phyloP scores from a whole-genome alignment of 2,329 filamentous ascomycete genomes.

The Leptographium procerum region DNA sequence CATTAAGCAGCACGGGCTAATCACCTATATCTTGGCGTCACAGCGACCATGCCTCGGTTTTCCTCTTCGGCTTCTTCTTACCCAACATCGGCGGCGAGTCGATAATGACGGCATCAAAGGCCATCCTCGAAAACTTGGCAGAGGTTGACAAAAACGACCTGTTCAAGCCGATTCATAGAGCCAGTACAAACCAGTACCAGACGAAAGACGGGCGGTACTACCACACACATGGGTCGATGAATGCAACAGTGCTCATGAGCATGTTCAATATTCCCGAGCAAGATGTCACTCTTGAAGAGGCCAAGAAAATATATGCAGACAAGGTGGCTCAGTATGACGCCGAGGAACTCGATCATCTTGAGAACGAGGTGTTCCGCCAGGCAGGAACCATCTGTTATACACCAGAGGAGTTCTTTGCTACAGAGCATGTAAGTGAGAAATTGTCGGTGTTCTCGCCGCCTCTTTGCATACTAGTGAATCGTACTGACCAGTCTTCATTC shows the following conservation, averaged over 20 bases:
- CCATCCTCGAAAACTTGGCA: neutral
- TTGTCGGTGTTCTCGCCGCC: too few species aligned
- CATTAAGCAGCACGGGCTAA: neutral
- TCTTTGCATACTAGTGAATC: too few species aligned
- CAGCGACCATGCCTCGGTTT: neutral
- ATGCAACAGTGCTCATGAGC: constrained; percentile 27
- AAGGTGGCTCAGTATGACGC: constrained; percentile 21
- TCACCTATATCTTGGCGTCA: neutral
- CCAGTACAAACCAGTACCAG: constrained; percentile 3
- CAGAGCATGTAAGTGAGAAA: constrained; percentile 13
- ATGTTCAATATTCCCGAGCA: constrained; percentile 30
- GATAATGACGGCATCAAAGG: neutral
- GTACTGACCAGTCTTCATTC: neutral
- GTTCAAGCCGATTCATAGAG: neutral
- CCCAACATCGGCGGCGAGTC: neutral
- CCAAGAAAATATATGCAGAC: constrained; percentile 20
- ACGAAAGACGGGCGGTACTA: constrained; percentile 25
- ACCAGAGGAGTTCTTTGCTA: constrained; percentile 29
- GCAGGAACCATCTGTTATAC: constrained; percentile 32
- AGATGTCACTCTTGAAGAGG: constrained; percentile 6
- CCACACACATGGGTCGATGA: constrained; percentile 35
- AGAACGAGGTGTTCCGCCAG: constrained; percentile 26
- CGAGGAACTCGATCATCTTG: constrained; percentile 27
- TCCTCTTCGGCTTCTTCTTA: neutral
- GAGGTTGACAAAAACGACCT: neutral